Evolutionary conservation across 202 grass and related monocot genomes (phyloP).

Genomic region (Carex arenaria): DNA sequence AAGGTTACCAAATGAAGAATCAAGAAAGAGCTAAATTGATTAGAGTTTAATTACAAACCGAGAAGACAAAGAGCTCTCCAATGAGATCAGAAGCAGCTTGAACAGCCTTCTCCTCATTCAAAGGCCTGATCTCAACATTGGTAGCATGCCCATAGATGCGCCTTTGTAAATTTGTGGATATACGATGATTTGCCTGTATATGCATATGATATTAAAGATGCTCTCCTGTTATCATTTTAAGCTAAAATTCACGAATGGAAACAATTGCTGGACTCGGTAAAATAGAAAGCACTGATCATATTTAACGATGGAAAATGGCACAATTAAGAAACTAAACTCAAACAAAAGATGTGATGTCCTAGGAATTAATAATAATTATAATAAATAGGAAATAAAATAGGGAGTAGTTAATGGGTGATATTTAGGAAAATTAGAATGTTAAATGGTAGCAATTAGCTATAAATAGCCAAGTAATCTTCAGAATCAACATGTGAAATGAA

Average conservation of each 20-base stretch:
- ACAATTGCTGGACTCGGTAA: background rate
- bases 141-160: conserved; percentile 72
- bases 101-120: conserved; percentile 96
- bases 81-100: conserved; percentile 89
- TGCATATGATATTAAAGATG: background rate
- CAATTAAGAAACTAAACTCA: background rate
- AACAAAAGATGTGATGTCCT: background rate
- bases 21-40: background rate
- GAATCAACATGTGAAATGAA: too few relatives aligned
- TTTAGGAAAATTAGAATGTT: too few relatives aligned
- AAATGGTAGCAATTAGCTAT: too few relatives aligned
- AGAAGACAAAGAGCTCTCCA: conserved; percentile 90
- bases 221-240: background rate
- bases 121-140: conserved; percentile 56
- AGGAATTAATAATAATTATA: too few relatives aligned
- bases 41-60: conserved; percentile 45
- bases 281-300: background rate
- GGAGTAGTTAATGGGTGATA: too few relatives aligned
- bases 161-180: conserved; percentile 78
- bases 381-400: too few relatives aligned
- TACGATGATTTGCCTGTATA: conserved; percentile 61
- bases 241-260: background rate
- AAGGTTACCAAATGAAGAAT: background rate
- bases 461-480: too few relatives aligned
- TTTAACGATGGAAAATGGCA: background rate